Percentiles rank a stretch among this genome's conserved stretches.
phyloP scores from a whole-genome alignment of 345 rosid genomes.

The Ceriops decandra region DNA sequence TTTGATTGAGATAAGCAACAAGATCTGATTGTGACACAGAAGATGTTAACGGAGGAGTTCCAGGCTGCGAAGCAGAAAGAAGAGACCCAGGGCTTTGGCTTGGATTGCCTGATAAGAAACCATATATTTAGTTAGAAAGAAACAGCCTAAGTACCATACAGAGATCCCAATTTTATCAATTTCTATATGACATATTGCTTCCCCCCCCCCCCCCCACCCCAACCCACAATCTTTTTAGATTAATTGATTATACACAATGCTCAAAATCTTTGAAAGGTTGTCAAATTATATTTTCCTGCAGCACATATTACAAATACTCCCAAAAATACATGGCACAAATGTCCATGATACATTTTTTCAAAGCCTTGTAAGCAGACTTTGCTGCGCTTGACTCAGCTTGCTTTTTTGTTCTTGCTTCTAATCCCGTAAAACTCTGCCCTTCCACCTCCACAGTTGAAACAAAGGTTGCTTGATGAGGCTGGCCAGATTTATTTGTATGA shows the following conservation, averaged over 20 bases:
- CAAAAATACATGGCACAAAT: neutral
- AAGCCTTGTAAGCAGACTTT: constrained; percentile 49
- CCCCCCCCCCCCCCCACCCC: neutral
- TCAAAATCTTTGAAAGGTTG: neutral
- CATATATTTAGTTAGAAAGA: neutral
- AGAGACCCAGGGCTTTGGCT: neutral
- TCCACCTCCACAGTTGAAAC: constrained; percentile 44
- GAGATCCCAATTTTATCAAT: neutral
- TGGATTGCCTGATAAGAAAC: constrained; percentile 16
- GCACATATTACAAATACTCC: too few species aligned
- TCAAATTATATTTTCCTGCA: neutral
- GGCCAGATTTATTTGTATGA: constrained; percentile 39
- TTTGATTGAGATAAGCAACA: constrained; percentile 11
- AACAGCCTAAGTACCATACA: neutral
- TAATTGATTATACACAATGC: neutral
- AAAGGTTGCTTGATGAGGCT: constrained; percentile 43
- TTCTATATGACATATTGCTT: neutral
- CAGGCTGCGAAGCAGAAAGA: constrained; percentile 14
- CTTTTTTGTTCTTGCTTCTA: constrained; percentile 51
- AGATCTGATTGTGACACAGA: constrained; percentile 12
- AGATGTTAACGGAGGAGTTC: constrained; percentile 7
- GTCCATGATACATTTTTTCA: constrained; percentile 24
- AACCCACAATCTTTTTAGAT: neutral
- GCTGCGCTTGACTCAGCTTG: constrained; percentile 66
- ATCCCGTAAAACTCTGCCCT: constrained; percentile 42